Evolutionary conservation across 164 flowering plant species (phyloP).

Genomic region (Taxillus chinensis): DNA sequence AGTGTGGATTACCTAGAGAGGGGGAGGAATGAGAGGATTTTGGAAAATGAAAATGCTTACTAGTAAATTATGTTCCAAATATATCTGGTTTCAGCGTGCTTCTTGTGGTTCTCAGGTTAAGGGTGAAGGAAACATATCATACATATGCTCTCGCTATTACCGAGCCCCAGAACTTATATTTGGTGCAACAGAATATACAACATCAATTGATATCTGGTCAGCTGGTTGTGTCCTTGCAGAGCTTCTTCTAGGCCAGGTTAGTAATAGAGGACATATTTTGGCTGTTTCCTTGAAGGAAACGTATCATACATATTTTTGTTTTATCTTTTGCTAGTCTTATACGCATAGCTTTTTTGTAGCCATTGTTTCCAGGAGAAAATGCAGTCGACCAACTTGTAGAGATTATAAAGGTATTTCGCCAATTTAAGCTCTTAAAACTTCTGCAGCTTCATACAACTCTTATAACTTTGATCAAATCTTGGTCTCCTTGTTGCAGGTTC

Average conservation of each 20-base stretch:
- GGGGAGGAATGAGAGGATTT: too few relatives aligned
- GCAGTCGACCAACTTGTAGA: slow-evolving; percentile 95
- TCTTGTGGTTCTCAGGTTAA: slow-evolving; percentile 39
- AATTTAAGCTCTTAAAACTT: background rate
- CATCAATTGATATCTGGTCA: slow-evolving; percentile 96
- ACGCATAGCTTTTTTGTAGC: slow-evolving; percentile 33
- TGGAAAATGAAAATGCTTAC: too few relatives aligned
- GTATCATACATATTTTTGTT: slow-evolving; percentile 1
- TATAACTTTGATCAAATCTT: background rate
- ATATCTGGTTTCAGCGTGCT: background rate
- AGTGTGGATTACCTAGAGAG: too few relatives aligned
- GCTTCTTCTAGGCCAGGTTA: slow-evolving; percentile 86
- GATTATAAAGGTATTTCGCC: slow-evolving; percentile 69
- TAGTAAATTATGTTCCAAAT: too few relatives aligned
- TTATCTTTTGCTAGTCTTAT: background rate
- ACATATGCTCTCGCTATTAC: slow-evolving; percentile 91
- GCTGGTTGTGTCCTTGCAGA: slow-evolving; percentile 97
- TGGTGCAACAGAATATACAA: slow-evolving; percentile 92
- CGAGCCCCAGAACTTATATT: slow-evolving; percentile 95
- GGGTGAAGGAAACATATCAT: slow-evolving; percentile 92
- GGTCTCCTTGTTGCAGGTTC: slow-evolving; percentile 53
- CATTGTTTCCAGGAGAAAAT: slow-evolving; percentile 94
- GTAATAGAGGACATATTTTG: slow-evolving; percentile 7
- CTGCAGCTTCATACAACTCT: background rate
- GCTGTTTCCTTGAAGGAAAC: background rate